Conservation (phyloP, 331 rosid genomes). For the Malus hybrid region DNA sequence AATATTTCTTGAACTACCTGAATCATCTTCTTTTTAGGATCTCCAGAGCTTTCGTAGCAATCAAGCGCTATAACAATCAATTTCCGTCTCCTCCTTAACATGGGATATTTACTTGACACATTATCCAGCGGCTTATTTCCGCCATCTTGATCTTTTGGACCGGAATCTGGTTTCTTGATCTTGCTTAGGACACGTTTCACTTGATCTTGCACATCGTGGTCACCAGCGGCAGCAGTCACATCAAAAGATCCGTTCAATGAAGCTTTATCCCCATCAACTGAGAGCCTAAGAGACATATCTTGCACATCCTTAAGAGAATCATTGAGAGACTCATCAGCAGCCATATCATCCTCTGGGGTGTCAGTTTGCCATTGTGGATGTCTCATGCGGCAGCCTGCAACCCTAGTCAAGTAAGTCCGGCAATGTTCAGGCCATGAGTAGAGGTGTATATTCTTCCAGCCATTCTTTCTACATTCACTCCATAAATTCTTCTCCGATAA, state of each 20-base stretch:
- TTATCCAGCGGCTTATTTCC: constrained; percentile 36
- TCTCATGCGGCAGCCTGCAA: constrained; percentile 83
- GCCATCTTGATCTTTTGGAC: constrained; percentile 14
- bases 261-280: constrained; percentile 62
- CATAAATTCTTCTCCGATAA: constrained; percentile 77
- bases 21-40: constrained; percentile 47
- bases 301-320: constrained; percentile 83
- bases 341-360: constrained; percentile 60
- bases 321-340: constrained; percentile 47
- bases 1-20: constrained; percentile 48
- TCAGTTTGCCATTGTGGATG: constrained; percentile 86
- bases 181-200: constrained; percentile 70
- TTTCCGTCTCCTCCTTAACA: constrained; percentile 52
- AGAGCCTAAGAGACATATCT: constrained; percentile 88
- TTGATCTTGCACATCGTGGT: constrained; percentile 64
- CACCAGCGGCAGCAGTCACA: constrained; percentile 29
- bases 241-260: constrained; percentile 39
- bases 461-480: constrained; percentile 79
- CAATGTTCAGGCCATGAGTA: constrained; percentile 95
- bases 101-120: constrained; percentile 52
- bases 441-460: constrained; percentile 78
- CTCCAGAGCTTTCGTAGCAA: constrained; percentile 47
- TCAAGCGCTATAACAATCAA: constrained; percentile 76
- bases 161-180: constrained; percentile 35
- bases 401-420: constrained; percentile 75